Evolutionary conservation across 2,329 filamentous ascomycete species (phyloP), one percentile per base, ranked within the genome.

Genomic region (Aspergillus uvarum): DNA sequence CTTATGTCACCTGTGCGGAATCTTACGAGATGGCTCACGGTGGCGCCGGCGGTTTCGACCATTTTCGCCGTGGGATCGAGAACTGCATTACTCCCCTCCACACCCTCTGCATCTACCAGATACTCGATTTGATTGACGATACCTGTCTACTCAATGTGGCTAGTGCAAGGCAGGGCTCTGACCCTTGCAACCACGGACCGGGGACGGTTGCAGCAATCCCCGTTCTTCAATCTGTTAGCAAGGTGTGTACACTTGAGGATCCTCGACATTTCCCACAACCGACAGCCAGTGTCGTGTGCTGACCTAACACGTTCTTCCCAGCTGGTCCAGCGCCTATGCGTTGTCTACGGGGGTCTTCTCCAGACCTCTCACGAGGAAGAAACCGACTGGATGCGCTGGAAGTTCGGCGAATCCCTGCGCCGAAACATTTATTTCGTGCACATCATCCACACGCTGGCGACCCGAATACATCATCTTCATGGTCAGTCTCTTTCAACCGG

Each of bases 361-460:
- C 42, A 47, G 8, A 51, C 51, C 14, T 42, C 54, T 16, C 64
- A 66, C 52, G 44, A 52, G 14, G 50, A 59, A 10, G 62, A 66
- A 55, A 57, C 26, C 1, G 55, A 63, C 42, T 66, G 64, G 64
- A 47, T 50, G 5, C 60, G 59, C 16, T 66, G 64, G 64, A 66
- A 63, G 35, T 64, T 63, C 50, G 51, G 42, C 21, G 64, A 64
- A 19, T 63, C 64, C 11, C 57, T 66, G 16, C 62, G 64, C 14
- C 64, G 64, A 11, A 66, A 62, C 24, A 51, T 66, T 31, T 64
- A 63, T 48, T 59, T 66, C 29, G 62, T 60, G 3, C 56, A 66
- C 26, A 60, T 62, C 19, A 63, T 65, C 42, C 60, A 64, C 38
- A 63, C 61, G 2, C 42, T 65, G 5, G 55, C 53, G 5, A 24